Evolutionary conservation across 441 rosid genomes (phyloP).

Genomic region (Syzygium malaccense): DNA sequence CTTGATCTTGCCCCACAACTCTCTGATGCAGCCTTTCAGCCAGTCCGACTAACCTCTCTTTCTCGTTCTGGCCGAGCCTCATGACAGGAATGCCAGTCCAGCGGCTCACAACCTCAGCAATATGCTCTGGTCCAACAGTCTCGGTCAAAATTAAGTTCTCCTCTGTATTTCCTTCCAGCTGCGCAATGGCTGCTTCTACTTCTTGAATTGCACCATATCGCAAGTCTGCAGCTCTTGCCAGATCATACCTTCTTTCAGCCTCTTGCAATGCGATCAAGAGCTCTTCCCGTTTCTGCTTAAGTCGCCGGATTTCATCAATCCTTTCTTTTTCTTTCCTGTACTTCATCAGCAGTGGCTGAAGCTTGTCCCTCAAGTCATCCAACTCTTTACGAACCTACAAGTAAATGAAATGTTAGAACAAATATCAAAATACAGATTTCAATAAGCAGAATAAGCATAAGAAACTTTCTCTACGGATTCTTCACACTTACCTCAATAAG

Average conservation of each 20-base stretch:
- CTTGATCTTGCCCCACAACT: conserved; percentile 87
- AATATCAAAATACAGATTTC: background rate
- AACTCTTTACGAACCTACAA: conserved; percentile 80
- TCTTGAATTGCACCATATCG: conserved; percentile 81
- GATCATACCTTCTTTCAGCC: conserved; percentile 84
- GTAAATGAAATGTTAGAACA: background rate
- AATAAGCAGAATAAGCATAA: background rate
- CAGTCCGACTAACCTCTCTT: conserved; percentile 73
- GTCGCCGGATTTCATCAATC: conserved; percentile 73
- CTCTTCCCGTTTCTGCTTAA: conserved; percentile 85
- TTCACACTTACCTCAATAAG: conserved; percentile 55
- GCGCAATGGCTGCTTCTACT: conserved; percentile 64
- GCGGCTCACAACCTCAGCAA: conserved; percentile 90
- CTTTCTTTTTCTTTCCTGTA: conserved; percentile 83
- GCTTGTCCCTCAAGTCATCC: conserved; percentile 85
- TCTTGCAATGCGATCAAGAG: conserved; percentile 63
- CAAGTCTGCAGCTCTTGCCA: conserved; percentile 89
- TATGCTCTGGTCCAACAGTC: conserved; percentile 85
- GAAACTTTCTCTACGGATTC: background rate
- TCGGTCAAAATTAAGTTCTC: conserved; percentile 74
- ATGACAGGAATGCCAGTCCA: conserved; percentile 99
- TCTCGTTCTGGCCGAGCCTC: conserved; percentile 87
- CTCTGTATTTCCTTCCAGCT: conserved; percentile 52
- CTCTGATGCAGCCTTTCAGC: conserved; percentile 71
- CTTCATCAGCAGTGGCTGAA: conserved; percentile 87